These are phyloP conservation scores for Orbilia quercus DNA, from an alignment of 2,329 filamentous ascomycete genomes.

Conservation along the genomic window DNA sequence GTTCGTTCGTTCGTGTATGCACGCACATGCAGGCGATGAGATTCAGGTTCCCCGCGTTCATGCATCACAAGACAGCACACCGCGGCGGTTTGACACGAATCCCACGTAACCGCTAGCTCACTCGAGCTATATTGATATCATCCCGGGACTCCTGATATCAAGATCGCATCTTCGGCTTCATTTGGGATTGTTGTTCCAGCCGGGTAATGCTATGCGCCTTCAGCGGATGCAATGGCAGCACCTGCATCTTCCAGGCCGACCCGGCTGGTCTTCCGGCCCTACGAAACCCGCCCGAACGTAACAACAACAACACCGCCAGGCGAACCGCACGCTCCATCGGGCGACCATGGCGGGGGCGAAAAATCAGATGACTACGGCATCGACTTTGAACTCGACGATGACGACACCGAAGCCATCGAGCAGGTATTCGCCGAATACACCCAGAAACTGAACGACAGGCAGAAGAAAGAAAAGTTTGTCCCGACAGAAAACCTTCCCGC, in stretches of 20 bases:
- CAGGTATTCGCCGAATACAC: constrained; percentile 44
- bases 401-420: constrained; percentile 47
- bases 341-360: not conserved
- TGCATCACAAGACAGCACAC: constrained; percentile 32
- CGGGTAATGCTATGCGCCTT: constrained; percentile 26
- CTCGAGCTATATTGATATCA: not conserved
- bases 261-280: constrained; percentile 47
- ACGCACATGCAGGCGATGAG: not conserved
- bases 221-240: constrained; percentile 10
- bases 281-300: constrained; percentile 5
- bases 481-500: not conserved
- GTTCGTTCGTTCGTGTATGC: no score
- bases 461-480: not conserved
- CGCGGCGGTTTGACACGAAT: constrained; percentile 18
- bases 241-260: constrained; percentile 25
- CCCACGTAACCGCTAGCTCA: not conserved
- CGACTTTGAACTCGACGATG: constrained; percentile 52
- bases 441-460: constrained; percentile 25
- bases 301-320: constrained; percentile 10
- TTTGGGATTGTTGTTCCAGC: constrained; percentile 3
- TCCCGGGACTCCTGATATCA: no score
- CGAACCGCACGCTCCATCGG: not conserved
- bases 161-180: not conserved
- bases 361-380: constrained; percentile 46
- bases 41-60: constrained; percentile 31